Percentiles rank a stretch among this genome's conserved stretches.
Conservation (phyloP, 495 filamentous ascomycete genomes). For the Penicillium manginii region DNA sequence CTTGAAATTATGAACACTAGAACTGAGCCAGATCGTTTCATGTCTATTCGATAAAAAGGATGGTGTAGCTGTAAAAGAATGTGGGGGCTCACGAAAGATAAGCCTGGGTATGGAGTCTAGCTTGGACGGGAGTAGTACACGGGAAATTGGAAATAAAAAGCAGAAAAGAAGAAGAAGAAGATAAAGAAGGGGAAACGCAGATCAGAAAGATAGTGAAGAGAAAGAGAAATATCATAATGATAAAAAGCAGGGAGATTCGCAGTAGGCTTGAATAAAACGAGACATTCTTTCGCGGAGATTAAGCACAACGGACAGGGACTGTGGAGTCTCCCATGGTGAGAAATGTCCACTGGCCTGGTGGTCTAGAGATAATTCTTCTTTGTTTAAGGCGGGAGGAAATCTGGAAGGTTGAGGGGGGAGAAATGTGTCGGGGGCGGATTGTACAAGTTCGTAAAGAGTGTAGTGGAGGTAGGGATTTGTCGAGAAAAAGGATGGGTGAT, state of each 20-base stretch:
- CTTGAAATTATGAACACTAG: constrained; percentile 6
- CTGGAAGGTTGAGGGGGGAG: neutral
- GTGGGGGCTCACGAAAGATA: constrained; percentile 8
- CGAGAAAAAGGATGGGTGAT: neutral
- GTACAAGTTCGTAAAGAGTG: constrained; percentile 16
- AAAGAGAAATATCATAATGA: neutral
- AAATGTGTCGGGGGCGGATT: constrained; percentile 5
- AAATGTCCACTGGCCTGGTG: neutral
- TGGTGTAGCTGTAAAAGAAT: constrained; percentile 16
- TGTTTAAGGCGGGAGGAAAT: constrained; percentile 4
- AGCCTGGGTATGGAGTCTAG: constrained; percentile 30
- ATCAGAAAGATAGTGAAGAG: neutral
- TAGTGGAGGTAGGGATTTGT: neutral
- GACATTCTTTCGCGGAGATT: constrained; percentile 24
- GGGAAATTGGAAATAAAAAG: constrained; percentile 4
- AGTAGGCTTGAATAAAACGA: neutral
- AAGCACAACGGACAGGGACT: neutral
- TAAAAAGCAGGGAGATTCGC: neutral
- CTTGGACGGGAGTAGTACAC: constrained; percentile 12
- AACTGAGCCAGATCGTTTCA: neutral
- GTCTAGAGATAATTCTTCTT: constrained; percentile 22
- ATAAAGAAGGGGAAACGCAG: neutral
- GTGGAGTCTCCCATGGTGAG: neutral
- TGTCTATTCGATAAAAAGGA: constrained; percentile 15
- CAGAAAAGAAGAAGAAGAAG: neutral